Base-by-base conservation (phyloP, 2,329 filamentous ascomycete genomes). In the Metarhizium anisopliae region DNA sequence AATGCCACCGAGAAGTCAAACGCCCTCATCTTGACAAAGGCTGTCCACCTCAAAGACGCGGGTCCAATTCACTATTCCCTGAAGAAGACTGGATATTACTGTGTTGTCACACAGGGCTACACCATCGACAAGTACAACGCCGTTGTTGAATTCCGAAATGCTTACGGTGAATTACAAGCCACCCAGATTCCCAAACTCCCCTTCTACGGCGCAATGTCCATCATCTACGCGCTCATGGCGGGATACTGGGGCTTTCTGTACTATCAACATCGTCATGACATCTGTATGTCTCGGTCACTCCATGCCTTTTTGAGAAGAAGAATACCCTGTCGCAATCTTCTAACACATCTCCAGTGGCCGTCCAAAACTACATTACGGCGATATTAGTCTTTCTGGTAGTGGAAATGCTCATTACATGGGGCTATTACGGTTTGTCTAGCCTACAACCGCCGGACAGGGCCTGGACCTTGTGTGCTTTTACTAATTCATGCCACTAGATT, bases 341-440 rank as follows among this genome's bases (percentile, higher is more conserved):
- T 58, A 54, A 58, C 32, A 51, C 20, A 42, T 35, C 6, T 47
- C 25, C 59, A 89, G 85, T 99, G 66, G 87, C 95, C 16, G 94
- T 99, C 2, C 94, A 99, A 72, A 99, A 99, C 70, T 99, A 99
- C 71, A 97, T 99, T 64, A 99, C 94, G 0, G 93, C 94, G 10
- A 99, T 97, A 58, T 78, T 99, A 52, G 84, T 94, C 53, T 99
- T 99, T 74, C 76, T 99, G 47, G 90, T 97, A 16, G 74, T 97
- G 16, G 94, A 99, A 71, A 96, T 97, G 85, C 77, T 97, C 66
- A 92, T 97, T 83, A 99, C 94, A 2, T 99, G 94, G 94, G 91
- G 90, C 47, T 99, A 95, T 75, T 99, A 97, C 70, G 85, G 86
- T 89, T 76, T 58, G 78, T 64, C 29, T n/a, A 43, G 10, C 30